Conservation (phyloP, 1,284 basidiomycete genomes). For the Neolentinus lepideus region DNA sequence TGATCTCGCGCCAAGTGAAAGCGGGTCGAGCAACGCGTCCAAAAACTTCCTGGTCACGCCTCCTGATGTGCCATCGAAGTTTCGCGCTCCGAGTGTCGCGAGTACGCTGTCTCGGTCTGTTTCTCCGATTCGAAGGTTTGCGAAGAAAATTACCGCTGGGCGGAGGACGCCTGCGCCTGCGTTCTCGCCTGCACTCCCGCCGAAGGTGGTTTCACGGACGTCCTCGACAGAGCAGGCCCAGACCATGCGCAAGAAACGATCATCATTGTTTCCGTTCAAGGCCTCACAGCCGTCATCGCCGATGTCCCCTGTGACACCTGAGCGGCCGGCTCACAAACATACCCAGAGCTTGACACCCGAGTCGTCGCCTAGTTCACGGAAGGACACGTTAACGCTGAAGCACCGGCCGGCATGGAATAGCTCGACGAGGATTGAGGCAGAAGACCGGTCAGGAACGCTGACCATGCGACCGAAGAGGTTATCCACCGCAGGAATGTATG, state of each 20-base stretch:
- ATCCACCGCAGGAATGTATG: constrained; percentile 35
- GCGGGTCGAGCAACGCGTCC: constrained; percentile 51
- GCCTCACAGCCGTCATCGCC: constrained; percentile 35
- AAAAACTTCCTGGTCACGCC: constrained; percentile 59
- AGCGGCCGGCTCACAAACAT: constrained; percentile 57
- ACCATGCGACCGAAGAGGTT: constrained; percentile 19
- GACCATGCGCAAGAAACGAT: constrained; percentile 45
- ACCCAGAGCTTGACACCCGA: constrained; percentile 66
- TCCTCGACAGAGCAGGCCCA: constrained; percentile 50
- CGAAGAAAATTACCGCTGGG: constrained; percentile 48
- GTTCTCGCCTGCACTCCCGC: constrained; percentile 35
- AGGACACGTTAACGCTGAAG: constrained; percentile 30
- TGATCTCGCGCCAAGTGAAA: constrained; percentile 56
- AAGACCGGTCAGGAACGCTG: constrained; percentile 38
- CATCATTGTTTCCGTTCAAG: constrained; percentile 50
- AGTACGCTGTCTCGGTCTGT: constrained; percentile 64
- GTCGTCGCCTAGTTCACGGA: constrained; percentile 43
- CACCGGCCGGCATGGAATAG: constrained; percentile 58
- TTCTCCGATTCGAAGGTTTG: constrained; percentile 71
- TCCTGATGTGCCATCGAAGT: constrained; percentile 24
- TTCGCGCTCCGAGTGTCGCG: constrained; percentile 36
- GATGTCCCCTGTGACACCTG: constrained; percentile 40
- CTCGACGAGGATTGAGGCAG: constrained; percentile 61
- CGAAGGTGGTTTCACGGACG: constrained; percentile 30
- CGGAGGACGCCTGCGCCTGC: neutral